Conservation (phyloP, 345 rosid species). For the Hevea brasiliensis region DNA sequence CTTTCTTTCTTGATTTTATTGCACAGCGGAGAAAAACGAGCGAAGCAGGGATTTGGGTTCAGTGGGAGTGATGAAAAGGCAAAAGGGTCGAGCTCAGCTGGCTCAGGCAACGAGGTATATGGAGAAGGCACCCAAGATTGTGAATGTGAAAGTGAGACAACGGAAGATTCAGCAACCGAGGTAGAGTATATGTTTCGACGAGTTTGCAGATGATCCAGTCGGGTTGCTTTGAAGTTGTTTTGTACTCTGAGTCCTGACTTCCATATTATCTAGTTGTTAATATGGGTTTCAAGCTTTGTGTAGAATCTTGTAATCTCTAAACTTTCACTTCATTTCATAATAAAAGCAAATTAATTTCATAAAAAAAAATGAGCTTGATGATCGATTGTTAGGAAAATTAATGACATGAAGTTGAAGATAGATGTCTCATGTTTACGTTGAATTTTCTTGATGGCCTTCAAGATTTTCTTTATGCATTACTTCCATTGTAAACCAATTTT, state of each 20-base stretch:
- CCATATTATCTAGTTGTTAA: not conserved
- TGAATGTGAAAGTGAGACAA: conserved; percentile 55
- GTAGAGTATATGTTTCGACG: conserved; percentile 18
- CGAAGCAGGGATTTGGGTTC: conserved; percentile 36
- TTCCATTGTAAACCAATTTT: conserved; percentile 79
- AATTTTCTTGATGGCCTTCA: conserved; percentile 83
- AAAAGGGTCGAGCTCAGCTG: conserved; percentile 24
- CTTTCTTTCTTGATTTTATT: conserved; percentile 5
- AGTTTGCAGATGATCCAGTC: not conserved
- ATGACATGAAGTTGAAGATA: not conserved
- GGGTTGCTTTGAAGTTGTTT: not conserved
- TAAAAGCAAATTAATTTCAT: too few relatives aligned
- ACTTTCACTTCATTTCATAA: not conserved
- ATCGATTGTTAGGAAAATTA: not conserved
- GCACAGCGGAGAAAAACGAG: conserved; percentile 7
- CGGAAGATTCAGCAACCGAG: conserved; percentile 66
- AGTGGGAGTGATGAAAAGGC: conserved; percentile 42
- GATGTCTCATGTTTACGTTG: conserved; percentile 39
- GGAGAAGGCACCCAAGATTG: conserved; percentile 56
- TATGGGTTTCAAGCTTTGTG: not conserved
- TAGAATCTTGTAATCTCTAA: not conserved
- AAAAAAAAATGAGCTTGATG: not conserved
- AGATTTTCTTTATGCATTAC: conserved; percentile 73
- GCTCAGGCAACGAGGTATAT: conserved; percentile 33
- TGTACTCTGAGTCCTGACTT: conserved; percentile 7